phyloP scores from a whole-genome alignment of 2,329 filamentous ascomycete species.

The Triangularia setosa region DNA sequence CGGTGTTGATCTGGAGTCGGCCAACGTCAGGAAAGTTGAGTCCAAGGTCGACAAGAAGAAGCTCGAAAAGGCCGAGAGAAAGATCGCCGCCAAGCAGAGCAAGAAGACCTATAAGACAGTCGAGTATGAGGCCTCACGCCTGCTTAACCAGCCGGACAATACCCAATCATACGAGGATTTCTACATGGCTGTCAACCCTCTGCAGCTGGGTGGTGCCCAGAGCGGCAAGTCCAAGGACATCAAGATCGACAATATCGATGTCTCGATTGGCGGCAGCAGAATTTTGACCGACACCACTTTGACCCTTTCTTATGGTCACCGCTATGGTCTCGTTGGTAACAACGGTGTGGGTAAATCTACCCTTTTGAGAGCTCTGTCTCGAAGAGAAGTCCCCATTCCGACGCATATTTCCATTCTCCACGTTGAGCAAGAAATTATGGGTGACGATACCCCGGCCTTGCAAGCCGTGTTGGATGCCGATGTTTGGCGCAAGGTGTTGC shows the following conservation, averaged over 20 bases:
- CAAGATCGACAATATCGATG: slow-evolving; percentile 94
- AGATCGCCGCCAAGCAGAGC: slow-evolving; percentile 96
- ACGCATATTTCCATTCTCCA: slow-evolving; percentile 98
- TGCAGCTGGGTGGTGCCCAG: slow-evolving; percentile 71
- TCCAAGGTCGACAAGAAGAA: slow-evolving; percentile 98
- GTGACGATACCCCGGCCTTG: slow-evolving; percentile 90
- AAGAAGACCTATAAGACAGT: slow-evolving; percentile 98
- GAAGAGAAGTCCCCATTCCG: slow-evolving; percentile 90
- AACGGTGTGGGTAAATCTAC: slow-evolving; percentile 99
- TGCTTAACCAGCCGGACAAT: slow-evolving; percentile 78
- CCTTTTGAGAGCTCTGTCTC: slow-evolving; percentile 83
- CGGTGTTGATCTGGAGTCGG: slow-evolving; percentile 87
- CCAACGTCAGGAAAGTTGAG: slow-evolving; percentile 89
- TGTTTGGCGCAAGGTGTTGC: slow-evolving; percentile 94
- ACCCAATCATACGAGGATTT: slow-evolving; percentile 97
- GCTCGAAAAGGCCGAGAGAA: slow-evolving; percentile 95
- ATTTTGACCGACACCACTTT: slow-evolving; percentile 89
- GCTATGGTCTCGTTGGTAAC: slow-evolving; percentile 96
- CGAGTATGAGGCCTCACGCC: slow-evolving; percentile 89
- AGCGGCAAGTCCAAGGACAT: slow-evolving; percentile 96
- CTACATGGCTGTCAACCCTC: slow-evolving; percentile 98
- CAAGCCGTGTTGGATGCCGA: slow-evolving; percentile 96
- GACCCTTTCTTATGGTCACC: slow-evolving; percentile 84
- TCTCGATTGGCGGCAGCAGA: slow-evolving; percentile 82
- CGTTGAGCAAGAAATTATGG: slow-evolving; percentile 96